Evolutionary conservation across 2,329 filamentous ascomycete species (phyloP).

Genomic region (Tympanopsis confertula): DNA sequence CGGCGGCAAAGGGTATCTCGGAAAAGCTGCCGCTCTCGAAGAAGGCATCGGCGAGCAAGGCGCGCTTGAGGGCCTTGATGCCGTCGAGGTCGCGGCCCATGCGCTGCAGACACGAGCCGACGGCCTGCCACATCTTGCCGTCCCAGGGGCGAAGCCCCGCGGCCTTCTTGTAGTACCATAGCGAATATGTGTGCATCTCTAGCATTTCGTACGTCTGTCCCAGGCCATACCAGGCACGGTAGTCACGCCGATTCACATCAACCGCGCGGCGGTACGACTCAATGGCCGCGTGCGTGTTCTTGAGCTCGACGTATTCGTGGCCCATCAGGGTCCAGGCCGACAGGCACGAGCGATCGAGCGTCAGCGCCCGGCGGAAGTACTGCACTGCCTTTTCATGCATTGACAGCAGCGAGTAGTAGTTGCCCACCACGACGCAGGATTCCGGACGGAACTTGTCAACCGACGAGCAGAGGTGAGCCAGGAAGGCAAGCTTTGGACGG

Average conservation of each 20-base stretch:
- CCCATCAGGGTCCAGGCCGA: slow-evolving; percentile 98
- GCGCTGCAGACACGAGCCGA: slow-evolving; percentile 81
- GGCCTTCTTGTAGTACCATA: slow-evolving; percentile 96
- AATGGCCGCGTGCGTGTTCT: slow-evolving; percentile 95
- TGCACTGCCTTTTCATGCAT: slow-evolving; percentile 96
- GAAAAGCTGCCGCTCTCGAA: slow-evolving; percentile 58
- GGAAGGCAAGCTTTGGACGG: slow-evolving; percentile 78
- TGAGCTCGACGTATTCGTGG: slow-evolving; percentile 96
- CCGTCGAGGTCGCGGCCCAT: slow-evolving; percentile 80
- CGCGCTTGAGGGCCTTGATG: slow-evolving; percentile 89
- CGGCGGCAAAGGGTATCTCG: slow-evolving; percentile 30
- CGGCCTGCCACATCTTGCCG: slow-evolving; percentile 97
- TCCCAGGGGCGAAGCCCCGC: slow-evolving; percentile 90
- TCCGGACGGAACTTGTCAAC: slow-evolving; percentile 95
- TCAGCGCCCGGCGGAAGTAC: slow-evolving; percentile 88
- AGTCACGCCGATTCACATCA: slow-evolving; percentile 90
- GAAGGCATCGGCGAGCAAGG: slow-evolving; percentile 76
- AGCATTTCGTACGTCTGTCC: slow-evolving; percentile 96
- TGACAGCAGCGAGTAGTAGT: slow-evolving; percentile 90
- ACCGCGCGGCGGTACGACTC: slow-evolving; percentile 93
- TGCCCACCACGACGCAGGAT: slow-evolving; percentile 91
- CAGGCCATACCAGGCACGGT: slow-evolving; percentile 93
- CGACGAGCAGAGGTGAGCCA: slow-evolving; percentile 80
- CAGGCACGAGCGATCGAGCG: slow-evolving; percentile 77
- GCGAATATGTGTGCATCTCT: slow-evolving; percentile 92